phyloP scores from a whole-genome alignment of 1,139 yeast species.

The Geotrichum phurueaensis region DNA sequence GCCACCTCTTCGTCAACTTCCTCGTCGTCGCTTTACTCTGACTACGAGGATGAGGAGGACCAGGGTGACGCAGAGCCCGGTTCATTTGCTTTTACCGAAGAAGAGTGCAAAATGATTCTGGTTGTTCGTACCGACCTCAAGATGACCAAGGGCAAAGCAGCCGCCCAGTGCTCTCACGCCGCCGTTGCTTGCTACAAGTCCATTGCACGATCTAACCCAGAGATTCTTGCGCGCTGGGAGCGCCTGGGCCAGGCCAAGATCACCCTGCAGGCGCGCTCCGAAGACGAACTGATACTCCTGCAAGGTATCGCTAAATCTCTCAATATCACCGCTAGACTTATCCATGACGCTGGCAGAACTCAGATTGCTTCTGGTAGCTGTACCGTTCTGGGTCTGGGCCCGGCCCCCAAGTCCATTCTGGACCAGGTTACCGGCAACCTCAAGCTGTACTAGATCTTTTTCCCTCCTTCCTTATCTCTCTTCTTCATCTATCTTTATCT shows the following conservation, averaged over 20 bases:
- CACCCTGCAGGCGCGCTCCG: conserved; percentile 65
- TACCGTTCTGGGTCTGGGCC: conserved; percentile 91
- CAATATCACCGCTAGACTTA: conserved; percentile 71
- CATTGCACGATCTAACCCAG: conserved; percentile 44
- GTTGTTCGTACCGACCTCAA: conserved; percentile 82
- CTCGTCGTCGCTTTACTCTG: conserved; percentile 2
- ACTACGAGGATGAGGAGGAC: conserved; percentile 20
- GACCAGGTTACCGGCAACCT: conserved; percentile 78
- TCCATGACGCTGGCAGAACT: conserved; percentile 96
- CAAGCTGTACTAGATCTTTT: conserved; percentile 53
- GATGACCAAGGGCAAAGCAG: conserved; percentile 94
- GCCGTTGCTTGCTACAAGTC: conserved; percentile 81
- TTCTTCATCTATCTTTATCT: neutral
- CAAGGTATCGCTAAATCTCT: conserved; percentile 76
- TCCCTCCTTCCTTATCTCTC: neutral
- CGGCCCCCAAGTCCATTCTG: conserved; percentile 81
- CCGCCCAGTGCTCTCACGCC: conserved; percentile 98
- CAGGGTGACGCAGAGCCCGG: conserved; percentile 18
- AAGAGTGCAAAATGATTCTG: conserved; percentile 79
- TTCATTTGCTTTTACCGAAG: conserved; percentile 46
- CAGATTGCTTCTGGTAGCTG: conserved; percentile 94
- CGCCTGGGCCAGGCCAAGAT: conserved; percentile 90
- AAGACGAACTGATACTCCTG: conserved; percentile 70
- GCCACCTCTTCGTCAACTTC: conserved; percentile 5
- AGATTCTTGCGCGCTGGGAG: conserved; percentile 64